Conservation (phyloP, 148 eudicot genomes). For the Spergularia bocconei region DNA sequence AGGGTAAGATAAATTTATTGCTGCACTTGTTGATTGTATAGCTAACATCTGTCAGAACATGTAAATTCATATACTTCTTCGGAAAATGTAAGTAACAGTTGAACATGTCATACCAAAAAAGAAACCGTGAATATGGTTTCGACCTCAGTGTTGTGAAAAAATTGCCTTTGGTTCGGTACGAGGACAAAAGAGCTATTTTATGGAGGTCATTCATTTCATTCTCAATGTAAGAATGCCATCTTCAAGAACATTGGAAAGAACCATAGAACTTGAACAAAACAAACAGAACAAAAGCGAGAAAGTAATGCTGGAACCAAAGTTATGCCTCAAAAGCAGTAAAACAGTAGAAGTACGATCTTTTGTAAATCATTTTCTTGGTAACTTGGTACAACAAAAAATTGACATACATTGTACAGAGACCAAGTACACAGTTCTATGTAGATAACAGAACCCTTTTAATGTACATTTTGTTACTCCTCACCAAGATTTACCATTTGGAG, state of each 20-base stretch:
- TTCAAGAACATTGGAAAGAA: too few species aligned
- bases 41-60: constrained; percentile 1
- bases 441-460: neutral
- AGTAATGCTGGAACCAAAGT: too few species aligned
- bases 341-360: too few species aligned
- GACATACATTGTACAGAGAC: constrained; percentile 18
- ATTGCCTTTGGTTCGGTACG: too few species aligned
- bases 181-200: too few species aligned
- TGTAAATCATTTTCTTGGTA: neutral
- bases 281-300: too few species aligned
- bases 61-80: neutral
- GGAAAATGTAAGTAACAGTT: constrained; percentile 11
- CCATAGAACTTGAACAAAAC: too few species aligned
- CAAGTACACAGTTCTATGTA: constrained; percentile 15
- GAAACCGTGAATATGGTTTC: neutral
- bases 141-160: neutral
- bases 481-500: constrained; percentile 7
- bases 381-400: neutral
- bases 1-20: neutral
- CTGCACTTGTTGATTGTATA: constrained; percentile 8
- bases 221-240: too few species aligned
- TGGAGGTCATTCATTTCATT: too few species aligned
- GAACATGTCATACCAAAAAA: neutral
- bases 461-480: neutral
- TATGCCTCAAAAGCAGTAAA: too few species aligned